Base-by-base conservation (phyloP, 2,329 filamentous ascomycete genomes). In the Beauveria sp. region DNA sequence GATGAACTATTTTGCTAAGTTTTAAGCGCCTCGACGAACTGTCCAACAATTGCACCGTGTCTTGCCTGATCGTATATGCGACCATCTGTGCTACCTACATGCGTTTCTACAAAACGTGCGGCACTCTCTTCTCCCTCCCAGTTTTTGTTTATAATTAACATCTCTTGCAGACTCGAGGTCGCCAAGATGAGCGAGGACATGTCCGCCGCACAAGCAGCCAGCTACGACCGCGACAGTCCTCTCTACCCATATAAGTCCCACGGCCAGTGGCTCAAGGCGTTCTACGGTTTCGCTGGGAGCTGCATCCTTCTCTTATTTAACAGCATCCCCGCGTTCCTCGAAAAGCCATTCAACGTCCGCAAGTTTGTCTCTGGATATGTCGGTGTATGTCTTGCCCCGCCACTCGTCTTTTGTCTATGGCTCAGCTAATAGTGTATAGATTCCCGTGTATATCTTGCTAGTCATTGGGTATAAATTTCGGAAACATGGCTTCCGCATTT, bases 81-180 rank as follows among this genome's bases (percentile, higher is more conserved):
- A 70, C 71, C 16, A 75, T 77, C 18, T 76, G 74, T 57, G 73
- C 70, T 24, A 75, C 75, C 0, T 77, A 76, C 66, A 67, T 77
- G 43, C 70, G 63, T 30, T 75, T 75, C 63, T 75, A 70, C 65
- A 69, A 69, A 58, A 72, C 70, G 74, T 76, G 65, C 55, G 66
- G 64, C 16, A 34, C 65, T 62, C 20, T 26, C 41, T 26, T 26
- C 5, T 20, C 1, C n/a, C n/a, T 24, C 51, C 26, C 20, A 3
- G 5, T 16, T 16, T 6, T 28, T 28, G 12, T 20, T 26, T 18
- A 9, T 26, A 18, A 18, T 41, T 34, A 22, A 53, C 18, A 37
- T 20, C 9, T 12, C 8, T 26, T 34, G 44, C 55, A 77, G 75
- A 10, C 70, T 77, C 3, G 65, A 73, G 62, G 70, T 76, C 30